A percentile compares a stretch with the other conserved stretches of the same genome.
These are phyloP conservation scores for Metschnikowia anglica DNA, from an alignment of 805 yeast genomes.

Conservation along the genomic window DNA sequence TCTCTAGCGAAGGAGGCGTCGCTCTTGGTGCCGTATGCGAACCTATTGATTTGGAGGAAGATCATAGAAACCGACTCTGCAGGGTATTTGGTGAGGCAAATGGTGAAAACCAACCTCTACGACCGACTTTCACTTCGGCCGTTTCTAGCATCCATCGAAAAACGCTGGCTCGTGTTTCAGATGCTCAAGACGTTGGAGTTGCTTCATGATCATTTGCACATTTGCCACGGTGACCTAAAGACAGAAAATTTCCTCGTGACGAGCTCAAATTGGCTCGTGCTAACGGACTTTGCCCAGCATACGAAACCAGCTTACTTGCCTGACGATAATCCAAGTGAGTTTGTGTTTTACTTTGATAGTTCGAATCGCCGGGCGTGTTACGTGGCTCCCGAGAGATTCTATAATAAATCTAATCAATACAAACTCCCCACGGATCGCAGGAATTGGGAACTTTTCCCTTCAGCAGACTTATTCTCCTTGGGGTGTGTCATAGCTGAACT, in stretches of 20 bases:
- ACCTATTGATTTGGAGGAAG: constrained; percentile 68
- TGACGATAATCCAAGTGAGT: constrained; percentile 90
- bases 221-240: constrained; percentile 89
- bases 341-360: constrained; percentile 88
- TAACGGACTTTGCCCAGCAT: constrained; percentile 80
- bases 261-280: constrained; percentile 81
- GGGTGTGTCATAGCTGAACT: constrained; percentile 93
- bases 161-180: constrained; percentile 83
- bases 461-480: constrained; percentile 79
- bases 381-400: constrained; percentile 91
- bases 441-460: constrained; percentile 40
- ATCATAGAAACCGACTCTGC: constrained; percentile 89
- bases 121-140: constrained; percentile 88
- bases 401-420: constrained; percentile 27
- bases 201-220: constrained; percentile 55
- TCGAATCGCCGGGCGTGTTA: constrained; percentile 85
- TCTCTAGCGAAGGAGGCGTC: constrained; percentile 35
- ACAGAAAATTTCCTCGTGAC: constrained; percentile 85
- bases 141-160: constrained; percentile 76
- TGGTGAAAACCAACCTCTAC: constrained; percentile 74
- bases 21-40: constrained; percentile 46
- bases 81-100: constrained; percentile 84
- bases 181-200: constrained; percentile 59
- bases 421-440: neutral
- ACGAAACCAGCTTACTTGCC: constrained; percentile 81